A percentile compares a stretch with the other conserved stretches of the same genome.
These are phyloP conservation scores for Termitomyces sp. DNA, from an alignment of 768 basidiomycete genomes.

Conservation along the genomic window DNA sequence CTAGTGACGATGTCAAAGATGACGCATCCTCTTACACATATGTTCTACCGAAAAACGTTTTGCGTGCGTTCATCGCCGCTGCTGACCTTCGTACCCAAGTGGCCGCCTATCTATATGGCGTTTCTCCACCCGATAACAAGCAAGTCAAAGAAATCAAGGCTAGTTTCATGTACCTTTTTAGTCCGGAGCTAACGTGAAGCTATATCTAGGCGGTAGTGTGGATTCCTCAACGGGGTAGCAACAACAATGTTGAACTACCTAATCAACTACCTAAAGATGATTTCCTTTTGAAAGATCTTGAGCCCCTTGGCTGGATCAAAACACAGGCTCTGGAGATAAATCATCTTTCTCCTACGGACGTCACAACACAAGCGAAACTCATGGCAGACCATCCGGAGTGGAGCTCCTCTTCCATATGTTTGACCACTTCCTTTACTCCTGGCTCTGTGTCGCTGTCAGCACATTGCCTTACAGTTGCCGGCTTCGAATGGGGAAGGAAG, in stretches of 20 bases:
- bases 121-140: slow-evolving; percentile 90
- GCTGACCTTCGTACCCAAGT: slow-evolving; percentile 96
- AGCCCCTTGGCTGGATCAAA: slow-evolving; percentile 95
- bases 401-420: slow-evolving; percentile 89
- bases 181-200: not conserved
- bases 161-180: slow-evolving; percentile 1
- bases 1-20: slow-evolving; percentile 98
- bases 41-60: slow-evolving; percentile 94
- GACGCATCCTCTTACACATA: slow-evolving; percentile 94
- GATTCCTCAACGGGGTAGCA: slow-evolving; percentile 96
- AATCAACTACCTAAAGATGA: slow-evolving; percentile 89
- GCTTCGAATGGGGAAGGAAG: slow-evolving; percentile 98
- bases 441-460: slow-evolving; percentile 95
- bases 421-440: slow-evolving; percentile 95
- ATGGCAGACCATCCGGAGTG: slow-evolving; percentile 97
- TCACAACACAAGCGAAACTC: slow-evolving; percentile 90
- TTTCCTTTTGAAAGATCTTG: slow-evolving; percentile 90
- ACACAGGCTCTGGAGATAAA: slow-evolving; percentile 91
- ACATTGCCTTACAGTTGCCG: slow-evolving; percentile 83
- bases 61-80: slow-evolving; percentile 89
- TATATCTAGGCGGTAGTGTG: slow-evolving; percentile 71
- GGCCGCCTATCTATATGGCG: slow-evolving; percentile 89
- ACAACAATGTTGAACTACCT: slow-evolving; percentile 91
- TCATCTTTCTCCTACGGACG: slow-evolving; percentile 89
- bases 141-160: slow-evolving; percentile 98